Base-by-base conservation (phyloP, 2,329 filamentous ascomycete species). In the Xylariaceae sp. region DNA sequence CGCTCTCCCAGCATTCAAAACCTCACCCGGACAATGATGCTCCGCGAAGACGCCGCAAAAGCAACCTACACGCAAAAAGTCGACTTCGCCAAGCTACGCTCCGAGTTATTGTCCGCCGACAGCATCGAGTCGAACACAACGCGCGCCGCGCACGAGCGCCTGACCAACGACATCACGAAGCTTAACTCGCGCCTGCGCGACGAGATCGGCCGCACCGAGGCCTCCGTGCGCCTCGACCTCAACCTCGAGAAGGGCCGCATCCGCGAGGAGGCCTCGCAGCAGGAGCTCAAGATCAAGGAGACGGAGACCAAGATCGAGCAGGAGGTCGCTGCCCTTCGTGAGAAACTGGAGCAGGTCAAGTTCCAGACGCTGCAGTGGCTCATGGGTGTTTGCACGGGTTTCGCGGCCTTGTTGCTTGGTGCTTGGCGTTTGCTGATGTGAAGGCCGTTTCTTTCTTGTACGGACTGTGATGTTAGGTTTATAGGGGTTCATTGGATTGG, bases 271-370 rank as follows among this genome's bases (percentile, higher is more conserved):
- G 92, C 92, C 15, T 95, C 96, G 66, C 88, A 89, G 59, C 94
- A 97, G 77, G 94, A 99, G 75, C 85, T 99, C 76, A 95, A 96
- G 79, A 91, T 99, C 70, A 97, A 96, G 79, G 94, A 99, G 82
- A 97, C 94, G 10, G 94, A 99, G 78, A 96, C 92, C 59, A 88
- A 95, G 76, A 97, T 99, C 70, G 94, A 99, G 79, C 93, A 97
- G 77, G 94, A 97, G 79, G 92, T 94, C 56, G 93, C 93, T 47
- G 88, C 89, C 37, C 74, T 99, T 71, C 81, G 91, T 66, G 94
- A 97, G 79, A 88, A 95, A 77, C 81, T 99, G 52, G 94, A 99
- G 78, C 89, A 91, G 67, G 94, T 99, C 74, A 99, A 99, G 81
- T 97, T 97, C 76, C 91, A 92, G 72, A 97, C 94, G 42, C 76